Percentiles rank a stretch among this genome's conserved stretches.
These are phyloP conservation scores for Smallanthus sonchifolius DNA, from an alignment of 129 eudicot species.

Conservation along the genomic window DNA sequence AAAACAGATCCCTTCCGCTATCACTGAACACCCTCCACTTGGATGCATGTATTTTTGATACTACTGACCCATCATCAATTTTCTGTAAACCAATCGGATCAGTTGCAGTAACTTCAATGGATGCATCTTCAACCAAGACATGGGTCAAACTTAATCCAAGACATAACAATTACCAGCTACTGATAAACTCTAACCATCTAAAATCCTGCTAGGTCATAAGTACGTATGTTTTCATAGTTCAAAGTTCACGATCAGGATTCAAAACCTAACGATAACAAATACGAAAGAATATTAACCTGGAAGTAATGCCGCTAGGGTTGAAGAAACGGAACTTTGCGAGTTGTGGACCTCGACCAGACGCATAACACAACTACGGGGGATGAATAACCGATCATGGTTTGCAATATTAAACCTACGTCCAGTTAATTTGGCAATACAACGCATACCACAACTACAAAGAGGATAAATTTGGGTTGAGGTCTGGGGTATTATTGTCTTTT, in stretches of 20 bases:
- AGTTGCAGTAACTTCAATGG: slow-evolving; percentile 32
- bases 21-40: slow-evolving; percentile 96
- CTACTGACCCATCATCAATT: slow-evolving; percentile 82
- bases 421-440: neutral
- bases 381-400: slow-evolving; percentile 3
- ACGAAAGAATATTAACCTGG: too few relatives aligned
- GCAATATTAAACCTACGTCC: slow-evolving; percentile 8
- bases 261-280: too few relatives aligned
- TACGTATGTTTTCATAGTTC: too few relatives aligned
- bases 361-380: too few relatives aligned
- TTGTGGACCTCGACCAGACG: too few relatives aligned
- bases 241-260: too few relatives aligned
- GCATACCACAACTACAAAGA: too few relatives aligned
- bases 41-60: slow-evolving; percentile 83
- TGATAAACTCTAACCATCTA: neutral
- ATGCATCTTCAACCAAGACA: slow-evolving; percentile 68
- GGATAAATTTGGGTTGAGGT: too few relatives aligned
- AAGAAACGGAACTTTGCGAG: too few relatives aligned
- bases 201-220: neutral
- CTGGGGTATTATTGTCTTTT: too few relatives aligned
- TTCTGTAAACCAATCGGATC: slow-evolving; percentile 45
- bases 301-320: too few relatives aligned
- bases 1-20: slow-evolving; percentile 65
- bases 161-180: neutral
- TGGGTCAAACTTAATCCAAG: slow-evolving; percentile 46